Percentiles rank a stretch among this genome's conserved stretches.
Conservation (phyloP, 1,139 yeast species). For the Zhuliangozyma blackwelliae region DNA sequence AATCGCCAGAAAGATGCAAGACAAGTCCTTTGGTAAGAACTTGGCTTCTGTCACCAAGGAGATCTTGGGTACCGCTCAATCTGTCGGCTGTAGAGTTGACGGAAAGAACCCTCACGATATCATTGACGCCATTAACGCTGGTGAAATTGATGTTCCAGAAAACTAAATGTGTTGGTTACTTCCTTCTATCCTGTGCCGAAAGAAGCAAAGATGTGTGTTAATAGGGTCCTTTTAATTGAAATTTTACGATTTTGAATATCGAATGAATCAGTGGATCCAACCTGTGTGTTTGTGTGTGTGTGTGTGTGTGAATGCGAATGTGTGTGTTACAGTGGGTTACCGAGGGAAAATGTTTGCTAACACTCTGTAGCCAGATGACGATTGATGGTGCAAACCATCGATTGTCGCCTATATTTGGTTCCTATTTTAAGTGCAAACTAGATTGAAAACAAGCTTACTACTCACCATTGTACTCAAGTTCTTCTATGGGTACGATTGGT, state of each 20-base stretch:
- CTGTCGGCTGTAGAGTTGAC: conserved; percentile 98
- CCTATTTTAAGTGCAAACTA: conserved; percentile 97
- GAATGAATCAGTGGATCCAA: background rate
- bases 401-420: conserved; percentile 55
- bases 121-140: conserved; percentile 96
- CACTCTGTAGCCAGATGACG: conserved; percentile 86
- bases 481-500: conserved; percentile 48
- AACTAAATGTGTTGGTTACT: conserved; percentile 44
- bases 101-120: conserved; percentile 99
- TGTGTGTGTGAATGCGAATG: background rate
- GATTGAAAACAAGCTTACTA: conserved; percentile 60
- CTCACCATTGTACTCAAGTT: conserved; percentile 58
- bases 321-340: background rate
- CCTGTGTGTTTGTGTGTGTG: background rate
- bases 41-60: conserved; percentile 97
- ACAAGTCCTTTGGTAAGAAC: conserved; percentile 97
- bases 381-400: conserved; percentile 11
- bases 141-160: conserved; percentile 95
- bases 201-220: conserved; percentile 11
- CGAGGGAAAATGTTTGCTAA: conserved; percentile 61
- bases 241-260: conserved; percentile 10
- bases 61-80: conserved; percentile 99
- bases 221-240: conserved; percentile 14
- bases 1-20: conserved; percentile 97
- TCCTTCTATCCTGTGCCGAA: conserved; percentile 5